phyloP scores from a whole-genome alignment of 352 stramenopile genomes.

The Phytophthora podocarpi region DNA sequence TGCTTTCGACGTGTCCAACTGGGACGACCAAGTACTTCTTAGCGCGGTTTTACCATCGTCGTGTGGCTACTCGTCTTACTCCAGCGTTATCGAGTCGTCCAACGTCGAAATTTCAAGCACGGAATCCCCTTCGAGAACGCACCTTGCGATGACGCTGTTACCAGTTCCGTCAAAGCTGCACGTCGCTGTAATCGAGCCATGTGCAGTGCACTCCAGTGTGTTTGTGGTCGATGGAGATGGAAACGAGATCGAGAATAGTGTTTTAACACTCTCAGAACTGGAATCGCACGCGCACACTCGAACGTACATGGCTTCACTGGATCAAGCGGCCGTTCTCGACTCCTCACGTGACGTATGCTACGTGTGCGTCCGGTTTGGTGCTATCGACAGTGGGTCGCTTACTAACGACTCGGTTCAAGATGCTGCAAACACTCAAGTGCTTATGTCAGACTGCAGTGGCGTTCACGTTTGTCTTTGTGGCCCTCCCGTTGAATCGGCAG shows the following conservation, averaged over 20 bases:
- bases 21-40: conserved; percentile 53
- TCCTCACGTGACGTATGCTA: conserved; percentile 12
- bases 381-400: neutral
- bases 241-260: neutral
- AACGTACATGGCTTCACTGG: neutral
- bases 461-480: conserved; percentile 49
- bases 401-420: neutral
- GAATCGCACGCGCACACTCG: neutral
- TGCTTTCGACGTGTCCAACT: conserved; percentile 67
- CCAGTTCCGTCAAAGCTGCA: conserved; percentile 15
- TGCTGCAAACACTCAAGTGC: conserved; percentile 33
- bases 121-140: neutral
- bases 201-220: neutral
- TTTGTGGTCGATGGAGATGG: conserved; percentile 5
- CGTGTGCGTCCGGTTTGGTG: conserved; percentile 20
- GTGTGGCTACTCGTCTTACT: conserved; percentile 41
- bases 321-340: neutral
- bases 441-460: conserved; percentile 36
- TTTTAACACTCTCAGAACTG: neutral
- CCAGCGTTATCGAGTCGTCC: conserved; percentile 33
- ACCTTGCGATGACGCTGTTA: conserved; percentile 34
- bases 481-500: conserved; percentile 1
- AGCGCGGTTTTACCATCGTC: conserved; percentile 16
- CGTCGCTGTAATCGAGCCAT: conserved; percentile 11
- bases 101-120: neutral